Base-by-base conservation (phyloP, 768 basidiomycete genomes). In the Tricholoma sp. region DNA sequence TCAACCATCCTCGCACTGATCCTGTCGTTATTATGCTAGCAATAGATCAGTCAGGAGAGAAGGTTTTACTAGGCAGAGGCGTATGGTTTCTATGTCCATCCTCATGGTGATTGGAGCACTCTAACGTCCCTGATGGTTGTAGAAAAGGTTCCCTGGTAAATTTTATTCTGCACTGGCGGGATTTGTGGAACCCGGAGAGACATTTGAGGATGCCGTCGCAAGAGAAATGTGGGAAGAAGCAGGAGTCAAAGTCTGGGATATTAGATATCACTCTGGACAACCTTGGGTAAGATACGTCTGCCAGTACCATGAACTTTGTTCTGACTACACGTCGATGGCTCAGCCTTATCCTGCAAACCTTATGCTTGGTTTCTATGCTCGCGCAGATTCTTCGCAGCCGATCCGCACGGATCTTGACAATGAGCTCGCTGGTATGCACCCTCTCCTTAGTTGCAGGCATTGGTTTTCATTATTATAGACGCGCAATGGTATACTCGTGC, bases 171-270 rank as follows among this genome's bases (percentile, higher is more conserved):
- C 92, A 47, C 72, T 98, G 29, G 93, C 95, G 1, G 96, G 96
- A 2, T 98, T 98, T 67, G 81, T 95, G 45, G 96, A 98, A 68
- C 93, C 94, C 4, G 94, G 89, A 9, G 96, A 99, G 69, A 84
- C 89, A 0, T 88, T 97, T 60, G 96, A 99, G 66, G 94, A 98
- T 62, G 89, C 95, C 2, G 94, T 98, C 31, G 77, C 81, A 52
- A 80, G 96, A 37, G 96, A 98, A 70, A 87, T 96, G 69, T 92
- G 92, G 86, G 96, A 99, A 69, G 96, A 98, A 70, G 91, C 92
- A 2, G 96, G 96, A 4, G 80, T 98, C n/a, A 81, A 79, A 48
- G 91, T 92, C 20, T 88, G 86, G 75, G 80, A 92, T 60, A 80
- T 94, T 24, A 78, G 77, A 61, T 98, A 96, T 66, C 91, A 94